These are phyloP conservation scores for Candida chilensis DNA, from an alignment of 805 yeast genomes.

Conservation along the genomic window DNA sequence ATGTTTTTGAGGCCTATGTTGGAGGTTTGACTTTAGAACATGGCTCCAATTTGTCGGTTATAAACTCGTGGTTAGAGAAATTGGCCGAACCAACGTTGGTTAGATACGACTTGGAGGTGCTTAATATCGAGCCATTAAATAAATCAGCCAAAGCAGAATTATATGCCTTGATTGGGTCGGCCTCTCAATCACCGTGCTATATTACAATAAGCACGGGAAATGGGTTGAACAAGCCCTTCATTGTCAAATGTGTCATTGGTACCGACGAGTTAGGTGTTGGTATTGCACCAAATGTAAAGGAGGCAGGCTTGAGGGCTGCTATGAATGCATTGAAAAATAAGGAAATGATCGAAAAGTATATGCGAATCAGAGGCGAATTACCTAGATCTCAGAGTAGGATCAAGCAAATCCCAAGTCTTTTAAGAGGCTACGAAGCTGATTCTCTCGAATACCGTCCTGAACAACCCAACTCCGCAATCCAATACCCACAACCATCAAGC, in stretches of 20 bases:
- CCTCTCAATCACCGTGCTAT: slow-evolving; percentile 55
- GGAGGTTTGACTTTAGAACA: slow-evolving; percentile 73
- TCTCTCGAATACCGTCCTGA: too few species aligned
- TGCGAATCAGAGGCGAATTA: slow-evolving; percentile 41
- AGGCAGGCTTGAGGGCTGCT: slow-evolving; percentile 84
- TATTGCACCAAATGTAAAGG: slow-evolving; percentile 55
- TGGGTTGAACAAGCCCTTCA: slow-evolving; percentile 39
- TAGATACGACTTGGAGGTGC: slow-evolving; percentile 19
- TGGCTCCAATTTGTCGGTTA: slow-evolving; percentile 31
- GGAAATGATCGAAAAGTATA: slow-evolving; percentile 53
- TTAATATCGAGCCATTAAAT: slow-evolving; percentile 31
- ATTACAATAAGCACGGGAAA: slow-evolving; percentile 34
- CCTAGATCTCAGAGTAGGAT: too few species aligned
- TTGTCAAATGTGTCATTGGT: slow-evolving; percentile 59
- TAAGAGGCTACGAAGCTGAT: too few species aligned
- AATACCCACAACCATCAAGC: too few species aligned
- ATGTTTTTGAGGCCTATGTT: slow-evolving; percentile 87
- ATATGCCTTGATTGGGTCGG: slow-evolving; percentile 74
- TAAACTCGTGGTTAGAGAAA: slow-evolving; percentile 47
- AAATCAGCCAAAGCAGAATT: slow-evolving; percentile 69
- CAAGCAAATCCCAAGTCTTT: too few species aligned
- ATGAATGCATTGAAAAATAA: slow-evolving; percentile 62
- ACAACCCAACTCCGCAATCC: too few species aligned
- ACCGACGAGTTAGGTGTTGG: slow-evolving; percentile 68
- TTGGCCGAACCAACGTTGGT: slow-evolving; percentile 38